These are phyloP conservation scores for Sporothrix globosa DNA, from an alignment of 2,329 filamentous ascomycete species.

Conservation along the genomic window DNA sequence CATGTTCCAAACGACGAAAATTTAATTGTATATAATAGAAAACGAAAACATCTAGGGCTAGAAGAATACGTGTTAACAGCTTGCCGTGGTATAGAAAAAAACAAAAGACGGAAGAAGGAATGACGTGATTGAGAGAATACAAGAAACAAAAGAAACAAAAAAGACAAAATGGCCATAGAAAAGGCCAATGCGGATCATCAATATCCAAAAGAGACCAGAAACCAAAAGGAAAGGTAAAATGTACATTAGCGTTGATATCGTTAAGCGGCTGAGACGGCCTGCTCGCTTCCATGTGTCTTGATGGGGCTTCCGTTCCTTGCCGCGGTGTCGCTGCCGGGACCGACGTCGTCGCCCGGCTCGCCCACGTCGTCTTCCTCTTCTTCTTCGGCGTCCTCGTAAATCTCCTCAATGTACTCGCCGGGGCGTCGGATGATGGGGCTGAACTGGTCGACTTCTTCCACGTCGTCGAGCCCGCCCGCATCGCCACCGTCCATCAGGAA, in stretches of 20 bases:
- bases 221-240: not conserved
- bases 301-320: not conserved
- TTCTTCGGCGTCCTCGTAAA: constrained; percentile 47
- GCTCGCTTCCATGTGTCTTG: constrained; percentile 12
- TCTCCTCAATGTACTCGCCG: constrained; percentile 53
- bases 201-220: not conserved
- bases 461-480: constrained; percentile 40
- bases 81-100: constrained; percentile 6
- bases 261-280: constrained; percentile 17
- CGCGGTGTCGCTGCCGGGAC: not conserved
- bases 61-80: not conserved
- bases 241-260: not conserved
- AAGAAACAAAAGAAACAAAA: constrained; percentile 2
- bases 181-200: not conserved
- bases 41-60: not conserved
- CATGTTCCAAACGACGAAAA: not conserved
- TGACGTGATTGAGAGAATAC: not conserved
- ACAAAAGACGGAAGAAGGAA: not conserved
- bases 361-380: not conserved
- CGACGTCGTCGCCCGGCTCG: constrained; percentile 18
- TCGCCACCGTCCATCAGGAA: constrained; percentile 42
- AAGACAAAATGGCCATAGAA: not conserved
- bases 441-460: constrained; percentile 64
- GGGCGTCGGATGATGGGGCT: constrained; percentile 53
- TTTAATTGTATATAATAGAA: not conserved